A percentile compares a stretch with the other conserved stretches of the same genome.
These are phyloP conservation scores for Saccharomycopsis hybrid DNA, from an alignment of 1,139 yeast species.

Conservation along the genomic window DNA sequence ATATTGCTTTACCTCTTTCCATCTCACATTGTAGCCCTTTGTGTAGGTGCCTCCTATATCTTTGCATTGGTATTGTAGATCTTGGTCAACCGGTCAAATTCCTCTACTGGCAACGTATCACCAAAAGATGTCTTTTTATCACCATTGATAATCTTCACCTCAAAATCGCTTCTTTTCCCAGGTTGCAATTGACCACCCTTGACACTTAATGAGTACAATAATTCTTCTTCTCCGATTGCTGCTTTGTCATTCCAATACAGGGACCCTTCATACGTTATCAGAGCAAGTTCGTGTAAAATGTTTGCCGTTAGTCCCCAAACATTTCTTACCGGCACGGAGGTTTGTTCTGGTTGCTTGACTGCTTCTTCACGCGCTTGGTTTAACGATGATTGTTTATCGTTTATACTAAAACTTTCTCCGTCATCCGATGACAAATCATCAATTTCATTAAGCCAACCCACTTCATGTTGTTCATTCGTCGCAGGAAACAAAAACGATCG, in stretches of 20 bases:
- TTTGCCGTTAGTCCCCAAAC: constrained; percentile 94
- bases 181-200: constrained; percentile 34
- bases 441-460: constrained; percentile 54
- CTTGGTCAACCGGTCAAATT: constrained; percentile 3
- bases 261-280: constrained; percentile 46
- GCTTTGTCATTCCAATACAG: constrained; percentile 23
- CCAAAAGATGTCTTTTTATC: constrained; percentile 37
- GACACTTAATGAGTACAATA: constrained; percentile 41
- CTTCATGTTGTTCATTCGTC: constrained; percentile 43
- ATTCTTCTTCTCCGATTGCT: constrained; percentile 50
- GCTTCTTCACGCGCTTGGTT: constrained; percentile 23
- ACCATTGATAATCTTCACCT: constrained; percentile 28
- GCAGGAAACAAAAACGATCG: constrained; percentile 58
- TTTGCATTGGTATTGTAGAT: constrained; percentile 6
- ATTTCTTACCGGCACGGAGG: constrained; percentile 38
- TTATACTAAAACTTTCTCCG: constrained; percentile 29
- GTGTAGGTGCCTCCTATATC: not conserved
- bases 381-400: constrained; percentile 22
- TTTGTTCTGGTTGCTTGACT: constrained; percentile 22
- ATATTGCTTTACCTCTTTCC: too few species aligned
- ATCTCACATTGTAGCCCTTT: too few species aligned
- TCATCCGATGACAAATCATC: constrained; percentile 54
- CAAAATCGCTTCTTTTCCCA: constrained; percentile 28
- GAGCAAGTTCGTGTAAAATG: constrained; percentile 71
- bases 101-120: constrained; percentile 28